Base-by-base conservation (phyloP, 768 basidiomycete species). In the Strobilomyces dryophilus region DNA sequence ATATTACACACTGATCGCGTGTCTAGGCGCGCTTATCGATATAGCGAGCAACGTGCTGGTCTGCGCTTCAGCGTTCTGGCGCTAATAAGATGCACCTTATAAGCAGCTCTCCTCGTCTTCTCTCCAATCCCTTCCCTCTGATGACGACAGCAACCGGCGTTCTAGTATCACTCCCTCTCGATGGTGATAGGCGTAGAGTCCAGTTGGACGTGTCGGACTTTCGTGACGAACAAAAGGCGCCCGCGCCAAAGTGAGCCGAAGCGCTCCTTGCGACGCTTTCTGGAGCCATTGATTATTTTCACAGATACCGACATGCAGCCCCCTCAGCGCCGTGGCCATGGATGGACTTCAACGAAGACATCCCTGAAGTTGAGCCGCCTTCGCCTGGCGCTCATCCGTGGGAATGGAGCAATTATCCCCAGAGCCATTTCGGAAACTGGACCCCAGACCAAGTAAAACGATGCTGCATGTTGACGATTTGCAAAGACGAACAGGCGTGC, bases 381-480 rank as follows among this genome's bases (percentile, higher is more conserved):
- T 29, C 56, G 4, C 58, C 53, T 10, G 15, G 1, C 4, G 1
- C 18, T 9, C 6, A 21, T 24, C 45, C 17, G n/a, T n/a, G n/a
- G n/a, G n/a, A n/a, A 4, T 77, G 75, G 75, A 34, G 49, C 8
- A 44, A 49, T 54, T 83, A 83, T 57, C 81, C 82, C 0, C 76
- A 79, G 53, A 74, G 76, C 1, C 65, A 75, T 12, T 84, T 79
- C 54, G 77, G 77, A 11, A 84, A 82, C 53, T 82, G 82, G 82
- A 81, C 78, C 0, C 62, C 61, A 7, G 63, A 62, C 14, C 81
- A 82, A 47, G 70, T 76, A 18, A 0, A 36, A 0, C 61, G 67
- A 44, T 73, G 73, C 41, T 57, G 62, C 48, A 74, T 77, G 68
- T 37, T 64, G 49, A 51, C 47, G 24, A 69, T 56, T 10, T 65